These are phyloP conservation scores for Danielia reshetovae DNA, from an alignment of 805 yeast species.

Conservation along the genomic window DNA sequence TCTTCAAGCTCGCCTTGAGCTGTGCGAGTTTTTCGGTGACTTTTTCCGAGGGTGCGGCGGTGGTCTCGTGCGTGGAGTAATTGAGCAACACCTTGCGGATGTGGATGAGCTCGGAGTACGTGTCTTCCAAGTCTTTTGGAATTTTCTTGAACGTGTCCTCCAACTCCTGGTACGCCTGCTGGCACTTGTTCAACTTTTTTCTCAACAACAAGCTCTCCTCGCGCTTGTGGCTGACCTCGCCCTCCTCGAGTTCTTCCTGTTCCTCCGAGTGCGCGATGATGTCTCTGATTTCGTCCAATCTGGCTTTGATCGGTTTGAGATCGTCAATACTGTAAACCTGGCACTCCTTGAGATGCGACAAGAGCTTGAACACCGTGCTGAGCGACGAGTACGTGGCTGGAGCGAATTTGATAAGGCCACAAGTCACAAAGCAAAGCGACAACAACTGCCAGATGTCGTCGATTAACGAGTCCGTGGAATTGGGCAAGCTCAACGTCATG, in stretches of 20 bases:
- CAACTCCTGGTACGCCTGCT: constrained; percentile 52
- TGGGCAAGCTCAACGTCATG: constrained; percentile 36
- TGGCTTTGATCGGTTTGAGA: constrained; percentile 66
- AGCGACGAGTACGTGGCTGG: constrained; percentile 93
- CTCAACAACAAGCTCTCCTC: constrained; percentile 62
- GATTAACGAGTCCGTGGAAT: constrained; percentile 63
- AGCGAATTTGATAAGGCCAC: constrained; percentile 84
- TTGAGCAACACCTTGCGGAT: constrained; percentile 56
- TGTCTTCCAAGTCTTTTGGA: constrained; percentile 34
- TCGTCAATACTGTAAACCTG: constrained; percentile 83
- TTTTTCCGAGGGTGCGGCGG: background rate
- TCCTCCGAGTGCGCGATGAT: constrained; percentile 45
- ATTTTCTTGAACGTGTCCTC: constrained; percentile 46
- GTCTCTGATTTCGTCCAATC: constrained; percentile 64
- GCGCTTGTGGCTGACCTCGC: constrained; percentile 31
- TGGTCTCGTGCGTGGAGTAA: constrained; percentile 20
- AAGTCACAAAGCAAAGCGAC: constrained; percentile 83
- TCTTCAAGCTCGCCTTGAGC: constrained; percentile 23
- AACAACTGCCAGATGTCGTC: constrained; percentile 90
- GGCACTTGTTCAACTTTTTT: constrained; percentile 62
- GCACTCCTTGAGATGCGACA: constrained; percentile 78
- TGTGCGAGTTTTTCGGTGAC: constrained; percentile 12
- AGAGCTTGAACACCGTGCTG: constrained; percentile 77
- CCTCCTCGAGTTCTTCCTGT: constrained; percentile 9
- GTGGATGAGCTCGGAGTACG: constrained; percentile 57